These are phyloP conservation scores for Dactylellina haptotyla DNA, from an alignment of 2,329 filamentous ascomycete species.

Conservation along the genomic window DNA sequence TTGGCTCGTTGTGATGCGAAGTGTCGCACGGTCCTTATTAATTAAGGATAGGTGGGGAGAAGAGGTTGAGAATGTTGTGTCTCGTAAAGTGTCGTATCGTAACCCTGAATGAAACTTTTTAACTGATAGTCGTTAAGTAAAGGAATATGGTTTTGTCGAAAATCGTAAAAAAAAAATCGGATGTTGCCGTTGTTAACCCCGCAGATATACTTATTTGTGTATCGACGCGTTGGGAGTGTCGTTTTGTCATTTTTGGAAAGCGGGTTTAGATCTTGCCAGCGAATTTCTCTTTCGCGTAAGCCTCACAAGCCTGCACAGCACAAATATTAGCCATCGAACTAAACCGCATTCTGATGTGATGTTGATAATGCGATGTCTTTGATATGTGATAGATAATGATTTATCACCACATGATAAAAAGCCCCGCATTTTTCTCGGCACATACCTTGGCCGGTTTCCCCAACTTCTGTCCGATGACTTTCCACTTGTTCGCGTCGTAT, in stretches of 20 bases:
- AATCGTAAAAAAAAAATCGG: slow-evolving; percentile 15
- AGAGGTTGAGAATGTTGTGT: slow-evolving; percentile 11
- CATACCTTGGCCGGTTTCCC: slow-evolving; percentile 94
- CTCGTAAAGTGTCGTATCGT: slow-evolving; percentile 52
- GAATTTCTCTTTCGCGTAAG: slow-evolving; percentile 97
- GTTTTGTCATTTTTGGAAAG: slow-evolving; percentile 34
- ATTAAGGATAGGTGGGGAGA: neutral
- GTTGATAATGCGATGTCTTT: slow-evolving; percentile 33
- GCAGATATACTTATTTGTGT: neutral
- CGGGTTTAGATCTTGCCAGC: slow-evolving; percentile 63
- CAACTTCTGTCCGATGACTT: slow-evolving; percentile 93
- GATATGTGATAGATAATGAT: slow-evolving; percentile 16
- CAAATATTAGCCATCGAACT: slow-evolving; percentile 54
- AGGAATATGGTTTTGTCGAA: slow-evolving; percentile 26
- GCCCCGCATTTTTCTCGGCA: slow-evolving; percentile 51
- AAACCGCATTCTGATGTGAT: slow-evolving; percentile 55
- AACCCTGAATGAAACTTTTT: slow-evolving; percentile 45
- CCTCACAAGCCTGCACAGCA: slow-evolving; percentile 75
- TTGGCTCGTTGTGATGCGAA: slow-evolving; percentile 25
- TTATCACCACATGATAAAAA: slow-evolving; percentile 38
- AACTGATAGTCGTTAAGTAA: slow-evolving; percentile 40
- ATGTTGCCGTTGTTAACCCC: neutral
- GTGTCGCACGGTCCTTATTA: neutral
- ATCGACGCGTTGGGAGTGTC: slow-evolving; percentile 32
- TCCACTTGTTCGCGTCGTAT: slow-evolving; percentile 99